These are phyloP conservation scores for Lyophyllum semitale DNA, from an alignment of 768 basidiomycete species.

Conservation along the genomic window DNA sequence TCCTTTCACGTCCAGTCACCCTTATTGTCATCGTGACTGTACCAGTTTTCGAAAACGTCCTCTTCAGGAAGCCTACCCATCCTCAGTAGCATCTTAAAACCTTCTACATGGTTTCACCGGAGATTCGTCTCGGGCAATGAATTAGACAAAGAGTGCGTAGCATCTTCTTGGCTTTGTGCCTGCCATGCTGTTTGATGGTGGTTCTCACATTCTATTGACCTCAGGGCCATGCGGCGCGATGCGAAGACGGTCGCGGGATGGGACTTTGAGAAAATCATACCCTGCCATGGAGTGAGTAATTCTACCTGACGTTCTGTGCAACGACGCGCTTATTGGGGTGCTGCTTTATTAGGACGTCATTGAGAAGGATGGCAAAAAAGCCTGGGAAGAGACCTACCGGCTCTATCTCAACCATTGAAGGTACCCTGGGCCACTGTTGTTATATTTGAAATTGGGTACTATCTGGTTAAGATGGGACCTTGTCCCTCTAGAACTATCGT, in stretches of 20 bases:
- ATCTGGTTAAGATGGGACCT: no score
- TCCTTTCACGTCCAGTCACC: background rate
- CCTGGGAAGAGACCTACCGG: conserved; percentile 43
- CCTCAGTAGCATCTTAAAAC: conserved; percentile 29
- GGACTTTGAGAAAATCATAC: conserved; percentile 69
- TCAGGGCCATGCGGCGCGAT: conserved; percentile 54
- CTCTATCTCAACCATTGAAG: conserved; percentile 18
- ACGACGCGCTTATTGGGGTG: background rate
- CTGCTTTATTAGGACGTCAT: conserved; percentile 45
- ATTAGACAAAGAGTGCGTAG: conserved; percentile 37
- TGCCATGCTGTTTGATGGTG: background rate
- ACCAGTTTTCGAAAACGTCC: conserved; percentile 36
- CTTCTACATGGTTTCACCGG: conserved; percentile 27
- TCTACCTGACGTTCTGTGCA: no score
- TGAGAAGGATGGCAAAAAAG: conserved; percentile 54
- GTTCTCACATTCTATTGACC: background rate
- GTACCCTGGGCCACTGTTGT: no score
- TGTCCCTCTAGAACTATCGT: no score
- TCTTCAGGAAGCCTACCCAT: conserved; percentile 27
- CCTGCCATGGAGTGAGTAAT: conserved; percentile 56
- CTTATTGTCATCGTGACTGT: background rate
- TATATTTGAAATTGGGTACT: no score
- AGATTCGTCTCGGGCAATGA: conserved; percentile 30
- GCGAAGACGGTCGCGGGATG: conserved; percentile 62
- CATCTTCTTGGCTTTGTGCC: background rate